Evolutionary conservation across 768 basidiomycete species (phyloP).

Genomic region (Boletellus sp.): DNA sequence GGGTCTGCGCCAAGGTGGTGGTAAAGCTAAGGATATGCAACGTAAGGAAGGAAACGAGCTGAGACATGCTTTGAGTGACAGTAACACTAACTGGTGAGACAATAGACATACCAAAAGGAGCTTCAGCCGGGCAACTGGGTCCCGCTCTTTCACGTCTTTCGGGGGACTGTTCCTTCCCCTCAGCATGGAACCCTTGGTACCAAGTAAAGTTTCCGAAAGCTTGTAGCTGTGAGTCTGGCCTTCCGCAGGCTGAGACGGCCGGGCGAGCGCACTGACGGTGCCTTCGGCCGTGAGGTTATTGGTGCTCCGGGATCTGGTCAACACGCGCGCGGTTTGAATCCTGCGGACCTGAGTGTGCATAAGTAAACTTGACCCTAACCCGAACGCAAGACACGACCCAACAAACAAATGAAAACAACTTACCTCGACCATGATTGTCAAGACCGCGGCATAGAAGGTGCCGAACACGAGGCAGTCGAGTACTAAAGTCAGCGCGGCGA

Average conservation of each 20-base stretch:
- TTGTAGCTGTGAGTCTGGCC: slow-evolving; percentile 17
- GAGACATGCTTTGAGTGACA: slow-evolving; percentile 2
- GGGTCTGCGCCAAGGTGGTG: slow-evolving; percentile 78
- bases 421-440: slow-evolving; percentile 96
- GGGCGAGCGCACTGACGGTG: slow-evolving; percentile 29
- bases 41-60: slow-evolving; percentile 88
- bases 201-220: slow-evolving; percentile 35
- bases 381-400: not conserved
- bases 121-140: slow-evolving; percentile 85
- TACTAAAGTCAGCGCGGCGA: slow-evolving; percentile 83
- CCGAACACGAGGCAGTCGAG: slow-evolving; percentile 87
- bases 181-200: slow-evolving; percentile 50
- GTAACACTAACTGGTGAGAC: not conserved
- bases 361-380: slow-evolving; percentile 9
- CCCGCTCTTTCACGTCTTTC: slow-evolving; percentile 53
- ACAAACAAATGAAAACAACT: slow-evolving; percentile 24
- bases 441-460: slow-evolving; percentile 84
- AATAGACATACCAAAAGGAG: slow-evolving; percentile 64
- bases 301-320: slow-evolving; percentile 38
- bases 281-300: slow-evolving; percentile 28
- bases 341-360: slow-evolving; percentile 54
- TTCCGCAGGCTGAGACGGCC: slow-evolving; percentile 20
- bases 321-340: slow-evolving; percentile 57
- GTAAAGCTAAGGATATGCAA: slow-evolving; percentile 91
- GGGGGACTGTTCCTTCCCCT: slow-evolving; percentile 40